phyloP scores from a whole-genome alignment of 441 rosid species.

The Codiaeum variegatum region DNA sequence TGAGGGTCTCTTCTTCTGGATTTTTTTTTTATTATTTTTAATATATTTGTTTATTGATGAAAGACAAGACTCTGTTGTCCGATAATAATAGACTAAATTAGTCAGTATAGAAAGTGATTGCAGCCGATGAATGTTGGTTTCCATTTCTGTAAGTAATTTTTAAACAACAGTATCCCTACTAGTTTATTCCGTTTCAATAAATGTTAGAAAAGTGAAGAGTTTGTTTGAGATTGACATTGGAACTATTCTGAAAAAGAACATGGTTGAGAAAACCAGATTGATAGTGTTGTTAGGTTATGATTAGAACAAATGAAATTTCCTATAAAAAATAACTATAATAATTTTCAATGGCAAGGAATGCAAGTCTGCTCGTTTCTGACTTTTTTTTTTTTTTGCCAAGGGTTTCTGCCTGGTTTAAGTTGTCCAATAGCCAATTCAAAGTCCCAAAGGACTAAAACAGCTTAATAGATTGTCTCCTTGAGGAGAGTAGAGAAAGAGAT shows the following conservation, averaged over 20 bases:
- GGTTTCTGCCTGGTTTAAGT: neutral
- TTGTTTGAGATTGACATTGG: no score
- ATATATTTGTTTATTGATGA: slow-evolving; percentile 8
- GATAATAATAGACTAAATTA: neutral
- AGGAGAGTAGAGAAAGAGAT: neutral
- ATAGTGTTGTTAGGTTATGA: neutral
- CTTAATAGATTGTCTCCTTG: neutral
- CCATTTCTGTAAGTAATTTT: neutral
- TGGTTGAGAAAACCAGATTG: neutral
- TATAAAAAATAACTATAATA: no score
- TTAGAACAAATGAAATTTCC: no score
- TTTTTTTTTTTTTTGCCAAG: no score
- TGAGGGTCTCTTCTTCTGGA: slow-evolving; percentile 7
- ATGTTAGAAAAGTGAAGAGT: no score
- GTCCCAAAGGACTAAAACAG: neutral
- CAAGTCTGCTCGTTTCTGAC: neutral
- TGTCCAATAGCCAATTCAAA: neutral
- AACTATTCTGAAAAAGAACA: no score
- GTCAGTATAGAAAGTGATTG: neutral
- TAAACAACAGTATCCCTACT: neutral
- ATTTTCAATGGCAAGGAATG: no score
- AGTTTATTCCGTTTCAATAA: no score
- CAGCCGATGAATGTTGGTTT: neutral
- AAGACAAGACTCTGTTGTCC: slow-evolving; percentile 4
- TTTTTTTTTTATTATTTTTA: neutral